Conservation (phyloP, 169 alveolate species). For the Toxoplasma gondii region DNA sequence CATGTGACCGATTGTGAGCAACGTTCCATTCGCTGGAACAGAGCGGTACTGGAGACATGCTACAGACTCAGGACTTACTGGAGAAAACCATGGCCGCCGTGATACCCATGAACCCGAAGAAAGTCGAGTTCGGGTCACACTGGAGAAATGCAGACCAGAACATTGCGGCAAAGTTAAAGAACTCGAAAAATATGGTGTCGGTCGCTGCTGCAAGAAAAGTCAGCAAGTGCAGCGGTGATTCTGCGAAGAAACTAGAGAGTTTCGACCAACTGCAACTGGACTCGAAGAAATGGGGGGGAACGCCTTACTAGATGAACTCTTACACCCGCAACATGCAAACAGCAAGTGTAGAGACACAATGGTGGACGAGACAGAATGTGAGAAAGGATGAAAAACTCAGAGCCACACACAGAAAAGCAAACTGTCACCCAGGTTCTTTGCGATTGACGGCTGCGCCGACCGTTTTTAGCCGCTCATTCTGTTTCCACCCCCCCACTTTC, state of each 20-base stretch:
- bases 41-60: neutral
- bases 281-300: neutral
- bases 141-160: constrained; percentile 66
- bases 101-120: constrained; percentile 99
- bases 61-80: constrained; percentile 78
- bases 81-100: constrained; percentile 98
- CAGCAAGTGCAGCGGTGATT: neutral
- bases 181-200: neutral
- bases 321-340: neutral
- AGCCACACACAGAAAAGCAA: neutral
- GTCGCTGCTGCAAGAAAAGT: neutral
- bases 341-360: neutral
- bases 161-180: constrained; percentile 9
- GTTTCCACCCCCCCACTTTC: neutral
- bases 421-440: neutral
- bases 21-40: neutral
- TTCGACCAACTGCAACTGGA: neutral
- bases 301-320: neutral
- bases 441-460: neutral
- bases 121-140: constrained; percentile 93
- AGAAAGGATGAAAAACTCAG: neutral
- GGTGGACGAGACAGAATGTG: neutral
- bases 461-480: neutral
- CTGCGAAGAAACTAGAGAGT: neutral
- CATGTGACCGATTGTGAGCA: too few species aligned